Conservation (phyloP, 768 basidiomycete species). For the Mrakia gelida region DNA sequence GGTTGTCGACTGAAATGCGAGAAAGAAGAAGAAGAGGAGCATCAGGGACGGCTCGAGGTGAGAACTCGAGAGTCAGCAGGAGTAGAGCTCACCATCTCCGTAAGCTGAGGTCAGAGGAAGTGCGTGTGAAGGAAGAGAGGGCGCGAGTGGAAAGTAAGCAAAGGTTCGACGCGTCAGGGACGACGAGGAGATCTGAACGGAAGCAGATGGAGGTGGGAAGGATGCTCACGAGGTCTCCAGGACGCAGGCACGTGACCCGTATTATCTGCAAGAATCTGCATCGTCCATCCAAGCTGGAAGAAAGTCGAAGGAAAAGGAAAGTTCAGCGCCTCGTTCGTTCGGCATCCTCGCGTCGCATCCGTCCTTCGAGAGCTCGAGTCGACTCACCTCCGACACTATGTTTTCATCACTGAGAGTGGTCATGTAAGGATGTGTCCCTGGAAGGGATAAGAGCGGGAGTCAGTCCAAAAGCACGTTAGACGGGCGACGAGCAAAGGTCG, state of each 20-base stretch:
- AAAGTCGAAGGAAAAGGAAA: neutral
- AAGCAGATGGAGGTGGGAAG: too few relatives aligned
- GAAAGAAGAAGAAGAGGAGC: slow-evolving; percentile 26
- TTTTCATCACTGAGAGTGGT: slow-evolving; percentile 57
- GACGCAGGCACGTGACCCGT: slow-evolving; percentile 66
- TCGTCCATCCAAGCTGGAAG: slow-evolving; percentile 63
- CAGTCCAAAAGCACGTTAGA: too few relatives aligned
- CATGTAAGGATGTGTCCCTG: slow-evolving; percentile 32
- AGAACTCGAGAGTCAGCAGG: neutral
- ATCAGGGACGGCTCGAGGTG: too few relatives aligned
- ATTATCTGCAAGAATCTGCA: slow-evolving; percentile 70
- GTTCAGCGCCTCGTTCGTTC: too few relatives aligned
- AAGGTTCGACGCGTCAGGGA: neutral
- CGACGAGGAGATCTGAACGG: too few relatives aligned
- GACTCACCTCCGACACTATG: slow-evolving; percentile 55
- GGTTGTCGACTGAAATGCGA: slow-evolving; percentile 53
- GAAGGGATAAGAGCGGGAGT: too few relatives aligned
- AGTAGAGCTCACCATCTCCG: neutral
- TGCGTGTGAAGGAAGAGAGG: too few relatives aligned
- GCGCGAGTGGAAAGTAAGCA: too few relatives aligned
- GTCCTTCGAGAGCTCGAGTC: neutral
- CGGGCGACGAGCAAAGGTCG: too few relatives aligned
- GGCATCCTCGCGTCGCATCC: too few relatives aligned
- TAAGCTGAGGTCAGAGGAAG: slow-evolving; percentile 15
- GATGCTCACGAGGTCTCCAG: slow-evolving; percentile 67